These are phyloP conservation scores for Arabidopsis suecica DNA, from an alignment of 345 rosid species.

Conservation along the genomic window DNA sequence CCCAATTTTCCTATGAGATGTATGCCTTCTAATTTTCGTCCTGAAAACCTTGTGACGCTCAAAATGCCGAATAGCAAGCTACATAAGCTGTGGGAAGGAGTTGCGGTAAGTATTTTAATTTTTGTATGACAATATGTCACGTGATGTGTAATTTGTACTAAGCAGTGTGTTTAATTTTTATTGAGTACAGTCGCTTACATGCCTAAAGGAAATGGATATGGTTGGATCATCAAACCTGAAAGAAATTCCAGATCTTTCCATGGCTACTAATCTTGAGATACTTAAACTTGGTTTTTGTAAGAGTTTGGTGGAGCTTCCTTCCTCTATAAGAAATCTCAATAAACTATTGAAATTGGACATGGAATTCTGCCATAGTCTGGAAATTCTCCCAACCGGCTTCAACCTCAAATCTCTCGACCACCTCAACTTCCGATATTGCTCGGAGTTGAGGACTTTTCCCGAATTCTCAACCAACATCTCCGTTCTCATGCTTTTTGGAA, in stretches of 20 bases:
- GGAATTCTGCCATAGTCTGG: background rate
- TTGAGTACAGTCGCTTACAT: background rate
- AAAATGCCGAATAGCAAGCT: background rate
- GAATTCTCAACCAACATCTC: background rate
- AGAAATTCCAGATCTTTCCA: background rate
- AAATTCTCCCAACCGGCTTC: background rate
- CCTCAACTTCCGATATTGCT: background rate
- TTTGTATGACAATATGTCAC: no score
- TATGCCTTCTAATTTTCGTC: conserved; percentile 29
- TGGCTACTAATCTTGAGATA: background rate
- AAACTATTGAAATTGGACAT: background rate
- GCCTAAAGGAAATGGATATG: background rate
- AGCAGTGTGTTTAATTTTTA: no score
- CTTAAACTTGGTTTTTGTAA: background rate
- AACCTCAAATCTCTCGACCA: background rate
- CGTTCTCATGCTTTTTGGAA: background rate
- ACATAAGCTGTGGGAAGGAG: background rate
- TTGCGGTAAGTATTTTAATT: background rate
- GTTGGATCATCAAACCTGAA: no score
- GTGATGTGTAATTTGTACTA: no score
- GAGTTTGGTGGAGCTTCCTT: background rate
- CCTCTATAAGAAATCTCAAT: background rate
- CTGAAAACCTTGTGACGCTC: background rate
- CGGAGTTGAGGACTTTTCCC: background rate
- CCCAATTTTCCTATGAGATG: conserved; percentile 19